These are phyloP conservation scores for Exserohilum turcica DNA, from an alignment of 2,329 filamentous ascomycete genomes.

Conservation along the genomic window DNA sequence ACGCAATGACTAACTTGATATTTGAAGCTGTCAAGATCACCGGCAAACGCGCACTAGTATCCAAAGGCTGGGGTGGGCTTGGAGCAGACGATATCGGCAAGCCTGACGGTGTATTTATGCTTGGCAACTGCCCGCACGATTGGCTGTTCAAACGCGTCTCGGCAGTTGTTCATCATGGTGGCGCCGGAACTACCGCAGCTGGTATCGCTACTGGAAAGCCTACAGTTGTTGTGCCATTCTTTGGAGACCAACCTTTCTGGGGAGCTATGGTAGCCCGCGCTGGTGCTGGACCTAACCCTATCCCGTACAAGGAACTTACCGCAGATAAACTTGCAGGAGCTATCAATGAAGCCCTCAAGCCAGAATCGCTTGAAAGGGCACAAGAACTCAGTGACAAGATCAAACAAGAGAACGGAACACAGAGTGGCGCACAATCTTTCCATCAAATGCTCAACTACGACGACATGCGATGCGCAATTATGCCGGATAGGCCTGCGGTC, in stretches of 20 bases:
- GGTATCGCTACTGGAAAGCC: conserved; percentile 81
- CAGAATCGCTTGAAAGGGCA: conserved; percentile 44
- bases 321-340: conserved; percentile 47
- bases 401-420: conserved; percentile 44
- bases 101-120: conserved; percentile 79
- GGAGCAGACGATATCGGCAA: conserved; percentile 68
- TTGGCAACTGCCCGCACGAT: conserved; percentile 85
- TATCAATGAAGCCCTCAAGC: conserved; percentile 47
- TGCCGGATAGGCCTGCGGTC: conserved; percentile 41
- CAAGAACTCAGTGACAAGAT: conserved; percentile 47
- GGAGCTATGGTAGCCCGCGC: conserved; percentile 50
- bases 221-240: conserved; percentile 85
- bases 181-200: conserved; percentile 84
- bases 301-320: conserved; percentile 48
- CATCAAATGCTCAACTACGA: conserved; percentile 48
- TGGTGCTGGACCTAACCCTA: conserved; percentile 49
- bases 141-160: conserved; percentile 85
- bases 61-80: conserved; percentile 86
- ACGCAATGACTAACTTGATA: conserved; percentile 50
- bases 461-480: conserved; percentile 43
- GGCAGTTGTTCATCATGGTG: conserved; percentile 84
- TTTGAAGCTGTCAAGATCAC: conserved; percentile 55
- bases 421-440: conserved; percentile 46
- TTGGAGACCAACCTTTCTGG: conserved; percentile 52
- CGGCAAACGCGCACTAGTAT: conserved; percentile 78